Evolutionary conservation across 192 early-diverging fungal species (phyloP), one percentile per base, ranked within the genome.

Genomic region (Umbelopsis sp.): DNA sequence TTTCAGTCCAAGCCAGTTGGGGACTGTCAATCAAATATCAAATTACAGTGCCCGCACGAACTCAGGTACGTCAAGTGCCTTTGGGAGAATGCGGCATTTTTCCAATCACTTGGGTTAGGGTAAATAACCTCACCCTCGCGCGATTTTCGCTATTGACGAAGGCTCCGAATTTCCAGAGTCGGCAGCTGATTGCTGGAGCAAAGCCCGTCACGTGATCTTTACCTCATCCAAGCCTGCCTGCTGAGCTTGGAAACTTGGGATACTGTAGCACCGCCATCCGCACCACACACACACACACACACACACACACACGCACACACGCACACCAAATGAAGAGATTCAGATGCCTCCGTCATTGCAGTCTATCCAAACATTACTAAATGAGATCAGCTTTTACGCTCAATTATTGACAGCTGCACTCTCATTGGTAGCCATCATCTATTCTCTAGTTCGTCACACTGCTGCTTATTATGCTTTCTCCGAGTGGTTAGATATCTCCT

Each of bases 381-480:
- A 29, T 31, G 56, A 62, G 31, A 29, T 62, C 31, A 34, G 56
- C 56, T 62, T 76, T 44, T 75, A 80, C 68, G 74, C 78, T 22
- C 74, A 70, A 62, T 71, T 75, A 51, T 36, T 76, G 54, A 75
- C 69, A 29, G 67, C 72, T 34, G 17, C 71, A 12, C 34, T 80
- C 43, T 38, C 76, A 3, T 47, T 76, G 6, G 44, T 71, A 32
- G 70, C 71, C 4, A 65, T 74, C 69, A 32, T 76, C 65, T 65
- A 66, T n/a, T 38, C 73, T 8, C 47, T 73, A 12, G n/a, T 62
- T 29, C 26, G 21, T 68, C 78, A 29, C 69, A 76, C 26, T 65
- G 68, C 20, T 34, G 62, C 56, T 50, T 51, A 38, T 68, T 73
- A 49, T 25, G 68, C 47, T 66, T 80, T 53, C 29, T 68, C 45